Evolutionary conservation across 139 green algal species (phyloP).

Genomic region (Pedinophyceae sp.): DNA sequence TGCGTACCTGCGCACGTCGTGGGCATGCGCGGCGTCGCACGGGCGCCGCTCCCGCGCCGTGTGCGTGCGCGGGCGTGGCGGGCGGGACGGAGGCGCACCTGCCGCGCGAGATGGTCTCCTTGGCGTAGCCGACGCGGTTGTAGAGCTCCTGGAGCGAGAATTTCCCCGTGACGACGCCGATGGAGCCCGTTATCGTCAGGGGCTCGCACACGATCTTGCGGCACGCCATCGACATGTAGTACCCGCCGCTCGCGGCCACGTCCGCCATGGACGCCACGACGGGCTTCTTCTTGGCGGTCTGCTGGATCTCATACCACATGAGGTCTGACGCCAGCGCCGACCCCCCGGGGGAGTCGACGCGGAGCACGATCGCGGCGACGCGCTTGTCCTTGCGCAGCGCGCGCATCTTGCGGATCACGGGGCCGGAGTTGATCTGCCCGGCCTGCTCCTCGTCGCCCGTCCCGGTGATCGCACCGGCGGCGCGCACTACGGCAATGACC

Average conservation of each 20-base stretch:
- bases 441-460: slow-evolving; percentile 3
- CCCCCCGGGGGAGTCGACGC: slow-evolving; percentile 75
- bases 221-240: slow-evolving; percentile 86
- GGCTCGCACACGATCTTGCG: slow-evolving; percentile 63
- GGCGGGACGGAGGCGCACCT: slow-evolving; percentile 9
- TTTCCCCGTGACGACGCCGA: slow-evolving; percentile 76
- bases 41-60: background rate
- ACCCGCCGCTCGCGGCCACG: slow-evolving; percentile 81
- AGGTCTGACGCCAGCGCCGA: slow-evolving; percentile 85
- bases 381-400: slow-evolving; percentile 26
- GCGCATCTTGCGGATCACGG: slow-evolving; percentile 38
- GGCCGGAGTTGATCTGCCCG: slow-evolving; percentile 20
- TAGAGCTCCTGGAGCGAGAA: slow-evolving; percentile 82
- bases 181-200: slow-evolving; percentile 82
- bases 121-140: slow-evolving; percentile 46
- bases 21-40: background rate
- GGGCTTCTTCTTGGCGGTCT: slow-evolving; percentile 13
- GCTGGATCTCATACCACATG: slow-evolving; percentile 81
- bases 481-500: slow-evolving; percentile 64
- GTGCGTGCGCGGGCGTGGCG: no score
- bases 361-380: slow-evolving; percentile 63
- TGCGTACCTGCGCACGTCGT: slow-evolving; percentile 34
- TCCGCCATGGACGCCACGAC: slow-evolving; percentile 60
- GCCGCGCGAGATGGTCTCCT: slow-evolving; percentile 57
- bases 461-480: slow-evolving; percentile 43